Base-by-base conservation (phyloP, 108 stramenopile species). In the Nitzschia palea region DNA sequence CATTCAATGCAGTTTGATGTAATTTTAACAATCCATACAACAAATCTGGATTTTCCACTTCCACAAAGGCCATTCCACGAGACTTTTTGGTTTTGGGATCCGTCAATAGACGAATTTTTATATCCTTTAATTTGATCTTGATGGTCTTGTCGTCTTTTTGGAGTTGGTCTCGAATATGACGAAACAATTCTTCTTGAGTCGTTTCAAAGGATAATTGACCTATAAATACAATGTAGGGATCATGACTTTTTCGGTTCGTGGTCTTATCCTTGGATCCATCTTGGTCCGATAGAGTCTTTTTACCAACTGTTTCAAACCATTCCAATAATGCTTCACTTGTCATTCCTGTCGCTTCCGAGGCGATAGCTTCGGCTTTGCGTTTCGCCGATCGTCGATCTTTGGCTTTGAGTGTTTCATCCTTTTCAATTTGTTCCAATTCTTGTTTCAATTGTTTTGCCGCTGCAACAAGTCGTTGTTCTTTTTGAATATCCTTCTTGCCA, bases 171-270 rank as follows among this genome's bases (percentile, higher is more conserved):
- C 70, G 69, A 61, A 94, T 81, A 48, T 94, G 93, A 29, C 80
- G 60, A 26, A 78, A 65, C 23, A 96, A 37, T 37, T 63, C 80
- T 22, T 94, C 84, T 43, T 77, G 68, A 0, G 94, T 94, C 4
- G 96, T 97, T 20, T 68, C 80, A 65, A 76, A 97, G 6, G 89
- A 73, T 30, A 97, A 68, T 73, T 97, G 96, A 34, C 96, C 96
- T 6, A 97, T 77, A 59, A 97, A 97, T 27, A 93, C 79, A 77
- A 97, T 95, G 57, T 91, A 90, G 2, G 96, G 96, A 62, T 85
- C 55, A 29, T 82, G 66, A 14, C 20, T 26, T 23, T 14, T 20
- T 48, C 40, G 68, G 31, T 20, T 70, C 42, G 22, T 45, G 4
- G 17, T 20, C 33, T 52, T 62, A n/a, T 32, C 34, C 28, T 66